A percentile compares a stretch with the other conserved stretches of the same genome.
Conservation (phyloP, 2,329 filamentous ascomycete genomes). For the Sporothrix protearum region DNA sequence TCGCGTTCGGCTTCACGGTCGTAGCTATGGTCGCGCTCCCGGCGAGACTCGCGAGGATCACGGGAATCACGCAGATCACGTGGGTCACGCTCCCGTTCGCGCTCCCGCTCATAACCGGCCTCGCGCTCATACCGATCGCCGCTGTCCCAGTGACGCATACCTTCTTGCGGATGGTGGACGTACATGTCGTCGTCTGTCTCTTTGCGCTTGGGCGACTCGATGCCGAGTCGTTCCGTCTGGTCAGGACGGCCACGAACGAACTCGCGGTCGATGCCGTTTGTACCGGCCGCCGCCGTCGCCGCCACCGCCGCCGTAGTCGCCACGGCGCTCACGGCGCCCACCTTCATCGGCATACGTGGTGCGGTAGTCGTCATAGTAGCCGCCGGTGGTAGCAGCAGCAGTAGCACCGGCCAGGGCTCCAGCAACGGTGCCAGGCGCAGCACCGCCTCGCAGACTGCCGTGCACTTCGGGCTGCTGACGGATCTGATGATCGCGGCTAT, state of each 20-base stretch:
- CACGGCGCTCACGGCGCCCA: slow-evolving; percentile 11
- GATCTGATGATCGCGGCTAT: slow-evolving; percentile 26
- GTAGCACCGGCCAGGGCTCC: background rate
- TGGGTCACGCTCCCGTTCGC: slow-evolving; percentile 22
- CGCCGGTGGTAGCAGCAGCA: slow-evolving; percentile 11
- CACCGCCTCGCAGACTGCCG: background rate
- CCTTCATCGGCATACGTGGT: slow-evolving; percentile 19
- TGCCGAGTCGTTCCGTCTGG: slow-evolving; percentile 17
- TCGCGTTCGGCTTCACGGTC: slow-evolving; percentile 24
- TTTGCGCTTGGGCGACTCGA: slow-evolving; percentile 20
- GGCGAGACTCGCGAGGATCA: background rate
- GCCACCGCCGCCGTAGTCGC: slow-evolving; percentile 15
- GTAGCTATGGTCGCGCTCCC: slow-evolving; percentile 23
- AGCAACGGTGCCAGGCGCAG: background rate
- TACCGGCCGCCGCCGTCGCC: background rate
- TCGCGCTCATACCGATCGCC: slow-evolving; percentile 16
- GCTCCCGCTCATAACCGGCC: background rate
- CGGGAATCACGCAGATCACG: slow-evolving; percentile 9
- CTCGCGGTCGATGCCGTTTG: slow-evolving; percentile 8
- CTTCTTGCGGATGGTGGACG: slow-evolving; percentile 24
- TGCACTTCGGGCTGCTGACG: slow-evolving; percentile 15
- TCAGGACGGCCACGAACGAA: slow-evolving; percentile 17
- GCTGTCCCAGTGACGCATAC: slow-evolving; percentile 22
- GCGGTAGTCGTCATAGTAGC: slow-evolving; percentile 21
- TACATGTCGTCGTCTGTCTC: slow-evolving; percentile 26